Percentiles rank a stretch among this genome's conserved stretches.
These are phyloP conservation scores for Termitomyces sp. DNA, from an alignment of 768 basidiomycete genomes.

Conservation along the genomic window DNA sequence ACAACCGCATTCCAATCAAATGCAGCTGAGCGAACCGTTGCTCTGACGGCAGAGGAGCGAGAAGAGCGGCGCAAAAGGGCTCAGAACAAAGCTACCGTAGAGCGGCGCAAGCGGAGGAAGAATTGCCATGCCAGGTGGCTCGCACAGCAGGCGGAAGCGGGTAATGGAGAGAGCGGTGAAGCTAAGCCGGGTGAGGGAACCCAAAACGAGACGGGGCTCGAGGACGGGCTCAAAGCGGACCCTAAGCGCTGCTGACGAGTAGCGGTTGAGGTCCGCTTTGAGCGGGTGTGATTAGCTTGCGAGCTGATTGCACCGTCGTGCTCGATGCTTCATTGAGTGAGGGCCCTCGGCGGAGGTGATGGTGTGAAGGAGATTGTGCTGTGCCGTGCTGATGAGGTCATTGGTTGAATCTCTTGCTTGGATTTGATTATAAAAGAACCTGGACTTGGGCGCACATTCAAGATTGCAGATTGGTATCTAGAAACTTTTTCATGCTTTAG, in stretches of 20 bases:
- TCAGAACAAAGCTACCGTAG: neutral
- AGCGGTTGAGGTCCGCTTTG: neutral
- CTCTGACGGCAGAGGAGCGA: neutral
- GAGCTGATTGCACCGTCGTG: neutral
- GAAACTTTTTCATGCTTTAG: too few species aligned
- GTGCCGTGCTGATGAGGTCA: too few species aligned
- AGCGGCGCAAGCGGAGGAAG: neutral
- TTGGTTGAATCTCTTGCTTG: neutral
- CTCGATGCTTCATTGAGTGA: neutral
- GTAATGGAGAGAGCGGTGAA: neutral
- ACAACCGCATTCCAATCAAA: neutral
- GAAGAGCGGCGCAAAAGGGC: neutral
- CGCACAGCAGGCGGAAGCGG: neutral
- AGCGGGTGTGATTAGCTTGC: neutral
- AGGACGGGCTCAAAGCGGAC: neutral
- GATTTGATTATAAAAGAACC: neutral
- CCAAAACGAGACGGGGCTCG: neutral
- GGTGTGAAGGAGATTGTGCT: too few species aligned
- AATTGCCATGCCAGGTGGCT: neutral
- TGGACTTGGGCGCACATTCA: too few species aligned
- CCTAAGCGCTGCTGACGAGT: conserved; percentile 1
- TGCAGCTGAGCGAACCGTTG: neutral
- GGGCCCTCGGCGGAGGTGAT: neutral
- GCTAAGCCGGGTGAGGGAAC: neutral
- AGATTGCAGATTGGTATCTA: too few species aligned